Conservation (phyloP, 441 rosid species). For the Biscutella auriculata region DNA sequence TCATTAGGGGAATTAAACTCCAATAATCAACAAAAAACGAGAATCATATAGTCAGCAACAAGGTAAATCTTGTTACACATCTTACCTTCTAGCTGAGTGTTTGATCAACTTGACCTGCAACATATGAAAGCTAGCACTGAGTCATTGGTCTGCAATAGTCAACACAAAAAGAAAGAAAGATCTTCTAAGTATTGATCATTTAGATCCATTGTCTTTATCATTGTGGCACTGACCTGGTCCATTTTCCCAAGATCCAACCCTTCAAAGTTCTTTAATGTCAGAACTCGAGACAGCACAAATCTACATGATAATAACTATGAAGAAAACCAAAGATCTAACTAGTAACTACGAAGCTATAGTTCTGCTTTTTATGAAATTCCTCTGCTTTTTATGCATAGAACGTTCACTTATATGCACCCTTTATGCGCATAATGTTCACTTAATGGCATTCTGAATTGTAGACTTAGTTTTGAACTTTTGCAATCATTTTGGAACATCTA, state of each 20-base stretch:
- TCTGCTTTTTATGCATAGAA: too few species aligned
- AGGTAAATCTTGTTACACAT: neutral
- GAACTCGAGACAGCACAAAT: slow-evolving; percentile 52
- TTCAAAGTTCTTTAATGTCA: slow-evolving; percentile 82
- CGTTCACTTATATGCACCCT: too few species aligned
- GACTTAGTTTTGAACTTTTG: too few species aligned
- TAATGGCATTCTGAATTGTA: too few species aligned
- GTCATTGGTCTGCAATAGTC: slow-evolving; percentile 48
- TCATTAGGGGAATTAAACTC: too few species aligned
- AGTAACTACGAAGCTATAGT: too few species aligned
- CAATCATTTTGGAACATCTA: too few species aligned
- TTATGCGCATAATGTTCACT: too few species aligned
- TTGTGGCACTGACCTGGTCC: slow-evolving; percentile 51
- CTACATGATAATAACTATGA: slow-evolving; percentile 26
- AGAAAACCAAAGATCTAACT: neutral
- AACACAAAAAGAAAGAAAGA: neutral
- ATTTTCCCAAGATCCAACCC: slow-evolving; percentile 72
- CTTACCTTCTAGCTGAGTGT: slow-evolving; percentile 82
- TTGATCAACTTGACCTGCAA: slow-evolving; percentile 68
- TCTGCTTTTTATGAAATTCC: too few species aligned
- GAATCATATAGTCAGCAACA: too few species aligned
- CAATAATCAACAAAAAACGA: too few species aligned
- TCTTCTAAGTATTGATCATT: neutral
- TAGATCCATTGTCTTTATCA: neutral
- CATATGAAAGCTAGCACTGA: slow-evolving; percentile 91